Percentiles rank a stretch among this genome's conserved stretches.
Conservation (phyloP, 441 rosid species). For the Macaranga tanarius region DNA sequence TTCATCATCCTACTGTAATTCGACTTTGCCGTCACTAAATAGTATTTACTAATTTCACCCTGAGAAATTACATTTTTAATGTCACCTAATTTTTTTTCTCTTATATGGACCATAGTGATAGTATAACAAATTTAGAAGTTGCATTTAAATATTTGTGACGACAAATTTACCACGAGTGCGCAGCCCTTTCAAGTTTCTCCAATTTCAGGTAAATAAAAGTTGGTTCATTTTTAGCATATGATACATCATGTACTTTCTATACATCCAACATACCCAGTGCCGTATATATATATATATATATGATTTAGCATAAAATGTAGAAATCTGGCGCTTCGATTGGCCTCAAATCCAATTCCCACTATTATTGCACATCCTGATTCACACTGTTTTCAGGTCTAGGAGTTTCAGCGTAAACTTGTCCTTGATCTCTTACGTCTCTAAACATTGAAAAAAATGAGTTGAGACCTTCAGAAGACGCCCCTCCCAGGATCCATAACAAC, state of each 20-base stretch:
- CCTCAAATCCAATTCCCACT: neutral
- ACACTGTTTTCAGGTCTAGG: slow-evolving; percentile 32
- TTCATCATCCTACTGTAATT: too few species aligned
- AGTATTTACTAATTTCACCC: too few species aligned
- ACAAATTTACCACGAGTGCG: too few species aligned
- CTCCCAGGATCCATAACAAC: slow-evolving; percentile 87
- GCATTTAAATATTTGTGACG: too few species aligned
- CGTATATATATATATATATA: neutral
- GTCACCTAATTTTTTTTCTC: too few species aligned
- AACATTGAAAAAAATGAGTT: slow-evolving; percentile 87
- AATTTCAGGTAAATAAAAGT: neutral
- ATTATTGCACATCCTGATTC: slow-evolving; percentile 33
- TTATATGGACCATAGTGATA: too few species aligned
- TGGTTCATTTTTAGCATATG: neutral
- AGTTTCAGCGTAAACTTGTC: slow-evolving; percentile 47
- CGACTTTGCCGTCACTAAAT: too few species aligned
- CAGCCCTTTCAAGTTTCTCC: neutral
- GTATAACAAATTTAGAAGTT: too few species aligned
- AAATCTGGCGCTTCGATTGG: neutral
- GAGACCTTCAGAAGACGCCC: slow-evolving; percentile 82
- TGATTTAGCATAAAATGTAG: neutral
- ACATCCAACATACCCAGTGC: neutral
- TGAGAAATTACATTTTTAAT: too few species aligned
- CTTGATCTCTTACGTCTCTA: slow-evolving; percentile 86
- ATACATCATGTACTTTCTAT: slow-evolving; percentile 7